Base-by-base conservation (phyloP, 2,329 filamentous ascomycete species). In the Colletotrichum sojae region DNA sequence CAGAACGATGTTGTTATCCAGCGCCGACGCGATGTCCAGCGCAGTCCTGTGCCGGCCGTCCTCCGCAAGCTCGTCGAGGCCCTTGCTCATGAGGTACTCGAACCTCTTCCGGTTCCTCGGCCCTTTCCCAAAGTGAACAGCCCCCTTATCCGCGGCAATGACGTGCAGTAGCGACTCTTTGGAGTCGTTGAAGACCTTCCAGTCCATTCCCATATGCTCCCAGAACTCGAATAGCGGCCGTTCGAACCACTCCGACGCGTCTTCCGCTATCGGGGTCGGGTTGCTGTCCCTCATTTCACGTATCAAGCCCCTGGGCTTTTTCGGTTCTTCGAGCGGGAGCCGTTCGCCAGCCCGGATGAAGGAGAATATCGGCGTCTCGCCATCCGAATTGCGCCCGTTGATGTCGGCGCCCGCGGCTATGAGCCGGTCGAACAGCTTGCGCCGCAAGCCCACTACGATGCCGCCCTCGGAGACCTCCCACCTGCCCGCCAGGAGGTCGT, bases 81-180 rank as follows among this genome's bases (percentile, higher is more conserved):
- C 54, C n/a, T 25, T 58, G 9, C 54, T 22, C 31, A 59, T 22
- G 46, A 64, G 31, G 43, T 25, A 64, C 25, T 40, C 20, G 1
- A 64, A 64, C 15, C 62, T 25, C 27, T 27, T 31, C 1, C 46
- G 18, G 8, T 36, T 36, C 31, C 31, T 36, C 9, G 5, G 8
- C 31, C 31, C 10, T 1, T 1, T 8, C 31, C 31, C 31, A 2
- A 3, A 8, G 31, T 36, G 8, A 8, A 46, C 15, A 3, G n/a
- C 31, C 27, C 6, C 9, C 16, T 13, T 40, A n/a, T 49, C 36
- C 5, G 25, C 46, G 1, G 46, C 62, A 8, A 65, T 25, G 9
- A 51, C 22, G 39, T 65, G 62, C 6, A 65, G 46, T 6, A 65
- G 25, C 4, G 62, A 59, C n/a, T 48, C 54, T 54, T 40, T 36